Conservation (phyloP, 108 stramenopile species). For the Phaeodactylum tricornutum region DNA sequence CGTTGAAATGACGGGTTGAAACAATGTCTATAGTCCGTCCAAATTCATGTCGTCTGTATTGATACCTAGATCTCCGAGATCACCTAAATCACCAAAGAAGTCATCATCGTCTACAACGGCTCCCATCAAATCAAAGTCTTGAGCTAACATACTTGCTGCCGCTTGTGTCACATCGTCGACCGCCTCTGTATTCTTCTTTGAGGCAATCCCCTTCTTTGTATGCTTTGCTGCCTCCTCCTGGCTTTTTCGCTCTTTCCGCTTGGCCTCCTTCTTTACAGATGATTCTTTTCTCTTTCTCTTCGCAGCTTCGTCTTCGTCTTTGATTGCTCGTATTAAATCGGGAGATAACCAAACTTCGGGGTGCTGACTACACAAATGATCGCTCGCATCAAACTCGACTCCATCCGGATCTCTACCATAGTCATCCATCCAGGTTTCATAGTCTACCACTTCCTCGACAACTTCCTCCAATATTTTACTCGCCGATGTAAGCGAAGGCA, state of each 20-base stretch:
- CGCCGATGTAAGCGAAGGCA: constrained; percentile 23
- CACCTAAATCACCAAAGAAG: constrained; percentile 40
- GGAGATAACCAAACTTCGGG: constrained; percentile 76
- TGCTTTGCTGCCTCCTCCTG: constrained; percentile 3
- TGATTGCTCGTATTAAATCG: constrained; percentile 25
- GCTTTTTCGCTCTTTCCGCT: constrained; percentile 1
- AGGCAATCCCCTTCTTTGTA: constrained; percentile 33
- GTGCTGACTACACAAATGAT: constrained; percentile 40
- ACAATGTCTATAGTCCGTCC: no score
- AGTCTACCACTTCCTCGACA: constrained; percentile 74
- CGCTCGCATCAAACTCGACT: constrained; percentile 35
- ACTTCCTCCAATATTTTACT: constrained; percentile 63
- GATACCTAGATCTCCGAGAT: constrained; percentile 38
- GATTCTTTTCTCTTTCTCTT: neutral
- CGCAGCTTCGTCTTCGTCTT: constrained; percentile 6
- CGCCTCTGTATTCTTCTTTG: constrained; percentile 20
- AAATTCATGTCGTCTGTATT: constrained; percentile 8
- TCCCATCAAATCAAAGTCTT: constrained; percentile 19
- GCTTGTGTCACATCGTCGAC: constrained; percentile 50
- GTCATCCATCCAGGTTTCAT: constrained; percentile 83
- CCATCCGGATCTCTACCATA: constrained; percentile 45
- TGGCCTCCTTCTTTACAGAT: constrained; percentile 1
- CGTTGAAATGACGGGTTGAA: no score
- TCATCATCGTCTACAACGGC: constrained; percentile 39
- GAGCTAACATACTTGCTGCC: constrained; percentile 28